Evolutionary conservation across 495 filamentous ascomycete genomes (phyloP), one percentile per base, ranked within the genome.

Genomic region (Podospora anserina): DNA sequence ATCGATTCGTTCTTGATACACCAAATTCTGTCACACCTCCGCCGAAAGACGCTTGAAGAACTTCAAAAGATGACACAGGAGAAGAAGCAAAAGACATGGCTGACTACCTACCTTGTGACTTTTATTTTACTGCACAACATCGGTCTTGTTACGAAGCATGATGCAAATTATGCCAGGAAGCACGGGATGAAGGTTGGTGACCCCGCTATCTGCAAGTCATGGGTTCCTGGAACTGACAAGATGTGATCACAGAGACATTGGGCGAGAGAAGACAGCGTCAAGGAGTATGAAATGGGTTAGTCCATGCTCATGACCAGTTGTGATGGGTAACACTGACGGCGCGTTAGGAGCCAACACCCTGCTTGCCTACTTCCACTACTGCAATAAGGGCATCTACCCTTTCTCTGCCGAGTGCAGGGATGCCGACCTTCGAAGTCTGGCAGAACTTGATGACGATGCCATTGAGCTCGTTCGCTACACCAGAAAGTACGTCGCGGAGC

Each of bases 41-140:
- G 84, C 6, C 82, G 82, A 44, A 81, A 80, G 68, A 78, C 86
- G 58, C 76, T 88, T n/a, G 83, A 87, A 58, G 81, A 82, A 56
- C 77, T 88, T 32, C 84, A 87, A 67, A 80, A 82, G 63, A 85
- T 87, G 69, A 84, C 83, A n/a, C 80, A 84, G 61, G 82, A 82
- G 23, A 86, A 85, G 68, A 86, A 84, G 70, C 76, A 80, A 53
- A 80, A 82, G 66, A 85, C 84, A 20, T 88, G 86, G 82, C 77
- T 88, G 67, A 85, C 84, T 20, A 86, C 84, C 30, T 87, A 87
- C 64, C 77, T 88, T 39, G 83, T 85, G 13, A 84, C 82, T 2
- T 88, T 87, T 69, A 85, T 88, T 61, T 66, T 88, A 66, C 78
- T 88, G 55, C 85, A 87, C 72, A 88, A 87, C 68, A 82, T 86